phyloP scores from a whole-genome alignment of 257 asterid genomes.

The Capsicum baccatum region DNA sequence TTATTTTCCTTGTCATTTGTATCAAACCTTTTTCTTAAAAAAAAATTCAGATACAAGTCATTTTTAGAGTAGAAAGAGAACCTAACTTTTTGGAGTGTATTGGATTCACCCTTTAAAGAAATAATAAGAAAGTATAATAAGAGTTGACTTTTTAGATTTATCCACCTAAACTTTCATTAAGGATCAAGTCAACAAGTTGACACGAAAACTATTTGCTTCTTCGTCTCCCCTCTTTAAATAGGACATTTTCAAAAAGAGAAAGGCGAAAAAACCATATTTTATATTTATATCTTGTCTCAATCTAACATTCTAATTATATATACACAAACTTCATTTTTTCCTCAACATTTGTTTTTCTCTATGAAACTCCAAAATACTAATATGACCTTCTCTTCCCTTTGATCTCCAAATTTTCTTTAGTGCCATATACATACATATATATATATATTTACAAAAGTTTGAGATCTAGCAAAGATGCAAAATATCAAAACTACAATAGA shows the following conservation, averaged over 20 bases:
- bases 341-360: background rate
- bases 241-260: background rate
- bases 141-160: background rate
- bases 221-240: background rate
- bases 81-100: no score
- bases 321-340: background rate
- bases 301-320: background rate
- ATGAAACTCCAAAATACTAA: background rate
- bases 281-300: background rate
- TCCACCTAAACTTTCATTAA: background rate
- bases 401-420: background rate
- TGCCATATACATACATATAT: background rate
- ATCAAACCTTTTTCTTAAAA: no score
- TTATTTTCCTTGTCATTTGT: no score
- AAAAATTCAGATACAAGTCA: no score
- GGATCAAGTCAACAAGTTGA: background rate
- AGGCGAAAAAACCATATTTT: background rate
- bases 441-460: background rate
- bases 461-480: constrained; percentile 10
- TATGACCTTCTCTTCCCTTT: no score
- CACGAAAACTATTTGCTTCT: background rate
- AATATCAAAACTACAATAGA: constrained; percentile 24
- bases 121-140: background rate
- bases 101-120: no score
- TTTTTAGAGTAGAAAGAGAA: no score